Percentiles rank a stretch among this genome's conserved stretches.
These are phyloP conservation scores for Dendrostoma leiphaemia DNA, from an alignment of 2,329 filamentous ascomycete genomes.

Conservation along the genomic window DNA sequence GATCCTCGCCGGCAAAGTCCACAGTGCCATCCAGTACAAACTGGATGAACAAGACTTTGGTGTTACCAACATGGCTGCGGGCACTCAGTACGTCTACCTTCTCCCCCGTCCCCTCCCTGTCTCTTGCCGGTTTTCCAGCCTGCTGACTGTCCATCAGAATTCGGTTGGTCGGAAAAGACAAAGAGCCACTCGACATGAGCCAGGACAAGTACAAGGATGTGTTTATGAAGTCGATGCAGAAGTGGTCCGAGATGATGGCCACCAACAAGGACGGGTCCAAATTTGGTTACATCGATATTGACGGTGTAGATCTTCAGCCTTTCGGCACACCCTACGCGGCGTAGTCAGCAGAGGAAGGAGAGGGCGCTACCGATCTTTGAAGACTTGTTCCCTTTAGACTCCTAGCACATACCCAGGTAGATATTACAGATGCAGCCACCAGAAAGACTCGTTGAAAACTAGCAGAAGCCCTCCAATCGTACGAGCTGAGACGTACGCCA, in stretches of 20 bases:
- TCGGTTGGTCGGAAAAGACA: constrained; percentile 14
- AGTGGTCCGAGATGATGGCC: constrained; percentile 30
- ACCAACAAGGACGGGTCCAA: constrained; percentile 30
- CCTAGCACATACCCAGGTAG: too few relatives aligned
- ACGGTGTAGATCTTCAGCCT: constrained; percentile 29
- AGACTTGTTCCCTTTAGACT: too few relatives aligned
- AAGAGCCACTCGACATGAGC: constrained; percentile 29
- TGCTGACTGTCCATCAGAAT: constrained; percentile 6
- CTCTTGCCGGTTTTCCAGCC: too few relatives aligned
- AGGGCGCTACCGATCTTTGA: too few relatives aligned
- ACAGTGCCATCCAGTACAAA: constrained; percentile 45
- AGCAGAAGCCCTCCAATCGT: too few relatives aligned
- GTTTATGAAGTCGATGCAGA: constrained; percentile 28
- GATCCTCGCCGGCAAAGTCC: constrained; percentile 43
- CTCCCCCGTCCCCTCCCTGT: too few relatives aligned
- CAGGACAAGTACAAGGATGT: constrained; percentile 29
- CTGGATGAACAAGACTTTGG: constrained; percentile 47
- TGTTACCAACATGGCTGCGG: constrained; percentile 13
- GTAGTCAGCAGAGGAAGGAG: too few relatives aligned
- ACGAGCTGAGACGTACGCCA: too few relatives aligned
- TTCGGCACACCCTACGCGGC: constrained; percentile 28
- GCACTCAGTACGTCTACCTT: constrained; percentile 13
- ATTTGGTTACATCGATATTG: constrained; percentile 31
- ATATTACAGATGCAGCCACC: too few relatives aligned
- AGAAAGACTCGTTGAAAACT: too few relatives aligned